A percentile compares a stretch with the other conserved stretches of the same genome.
phyloP scores from a whole-genome alignment of 768 basidiomycete species.

The Russula sp. region DNA sequence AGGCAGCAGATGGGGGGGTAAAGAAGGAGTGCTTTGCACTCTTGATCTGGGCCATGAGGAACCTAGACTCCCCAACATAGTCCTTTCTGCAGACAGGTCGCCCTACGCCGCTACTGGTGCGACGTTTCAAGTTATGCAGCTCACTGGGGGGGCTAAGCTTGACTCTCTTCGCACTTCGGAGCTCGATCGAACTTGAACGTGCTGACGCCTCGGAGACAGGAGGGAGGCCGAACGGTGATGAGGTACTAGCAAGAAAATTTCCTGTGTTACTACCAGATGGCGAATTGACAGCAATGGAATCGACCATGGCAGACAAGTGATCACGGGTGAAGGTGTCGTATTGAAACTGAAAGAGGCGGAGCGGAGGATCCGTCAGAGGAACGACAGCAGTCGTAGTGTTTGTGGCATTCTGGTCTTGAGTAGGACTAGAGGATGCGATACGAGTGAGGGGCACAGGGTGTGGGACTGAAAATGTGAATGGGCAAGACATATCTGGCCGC shows the following conservation, averaged over 20 bases:
- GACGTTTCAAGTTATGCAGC: conserved; percentile 50
- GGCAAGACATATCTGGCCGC: conserved; percentile 50
- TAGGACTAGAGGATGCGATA: conserved; percentile 49
- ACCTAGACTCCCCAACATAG: conserved; percentile 74
- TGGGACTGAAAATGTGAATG: conserved; percentile 76
- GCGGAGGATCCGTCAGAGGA: conserved; percentile 63
- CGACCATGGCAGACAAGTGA: conserved; percentile 90
- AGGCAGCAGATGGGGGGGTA: conserved; percentile 49
- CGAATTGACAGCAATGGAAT: conserved; percentile 84
- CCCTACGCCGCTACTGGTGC: conserved; percentile 47
- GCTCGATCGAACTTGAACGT: conserved; percentile 45
- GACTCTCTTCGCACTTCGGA: conserved; percentile 76
- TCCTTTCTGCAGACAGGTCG: conserved; percentile 55
- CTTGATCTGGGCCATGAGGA: conserved; percentile 78
- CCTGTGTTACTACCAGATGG: conserved; percentile 53
- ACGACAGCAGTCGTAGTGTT: conserved; percentile 36
- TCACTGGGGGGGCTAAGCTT: conserved; percentile 71
- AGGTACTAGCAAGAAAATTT: conserved; percentile 43
- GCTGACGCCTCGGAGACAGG: conserved; percentile 47
- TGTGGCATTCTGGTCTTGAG: conserved; percentile 51
- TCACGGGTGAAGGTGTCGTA: conserved; percentile 97
- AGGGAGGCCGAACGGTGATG: conserved; percentile 49
- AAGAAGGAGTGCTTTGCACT: conserved; percentile 76
- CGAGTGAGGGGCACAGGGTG: conserved; percentile 37
- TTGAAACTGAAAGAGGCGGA: conserved; percentile 87